Evolutionary conservation across 352 stramenopile genomes (phyloP), one percentile per base, ranked within the genome.

Genomic region (Phytophthora ramorum): DNA sequence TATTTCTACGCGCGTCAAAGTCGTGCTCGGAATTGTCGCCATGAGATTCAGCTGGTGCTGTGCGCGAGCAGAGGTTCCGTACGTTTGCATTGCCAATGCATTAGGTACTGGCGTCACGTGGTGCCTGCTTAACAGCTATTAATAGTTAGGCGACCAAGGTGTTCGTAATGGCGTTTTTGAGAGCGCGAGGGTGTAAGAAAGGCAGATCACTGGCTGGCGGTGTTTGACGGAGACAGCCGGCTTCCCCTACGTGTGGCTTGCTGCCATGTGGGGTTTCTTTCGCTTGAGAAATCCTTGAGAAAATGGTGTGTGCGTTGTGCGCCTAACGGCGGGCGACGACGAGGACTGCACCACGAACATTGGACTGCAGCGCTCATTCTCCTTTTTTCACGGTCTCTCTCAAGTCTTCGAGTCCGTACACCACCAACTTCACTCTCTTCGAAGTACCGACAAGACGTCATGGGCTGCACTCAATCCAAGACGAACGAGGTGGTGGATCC

Each of bases 381-480:
- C 32, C 37, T 65, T 62, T 65, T 30, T 38, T 34, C 47, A 69
- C 49, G 37, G 55, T 50, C 38, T 57, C 41, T 28, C 35, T 43
- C 49, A 61, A 50, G 37, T 47, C 28, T 34, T 51, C 22, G 35
- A 66, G 30, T 69, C 40, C 37, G 34, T 59, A 55, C 37, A 22
- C 7, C 28, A 40, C 26, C 26, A 32, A 56, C 32, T 54, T 37
- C 28, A 53, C 12, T 9, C 14, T 34, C 30, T 32, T 35, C 24
- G 20, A 59, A 51, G 46, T 53, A 52, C 40, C 13, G 3, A 35
- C 44, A 34, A 34, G 44, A 65, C 26, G 50, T n/a, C n/a, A 90
- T 90, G 81, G 81, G 81, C 70, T 90, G 81, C 77, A 53, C 55
- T 51, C 78, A 88, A 70, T 90, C 81, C 43, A 85, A 75, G 55